Percentiles rank a stretch among this genome's conserved stretches.
phyloP scores from a whole-genome alignment of 495 filamentous ascomycete genomes.

The Penicillium soppii region DNA sequence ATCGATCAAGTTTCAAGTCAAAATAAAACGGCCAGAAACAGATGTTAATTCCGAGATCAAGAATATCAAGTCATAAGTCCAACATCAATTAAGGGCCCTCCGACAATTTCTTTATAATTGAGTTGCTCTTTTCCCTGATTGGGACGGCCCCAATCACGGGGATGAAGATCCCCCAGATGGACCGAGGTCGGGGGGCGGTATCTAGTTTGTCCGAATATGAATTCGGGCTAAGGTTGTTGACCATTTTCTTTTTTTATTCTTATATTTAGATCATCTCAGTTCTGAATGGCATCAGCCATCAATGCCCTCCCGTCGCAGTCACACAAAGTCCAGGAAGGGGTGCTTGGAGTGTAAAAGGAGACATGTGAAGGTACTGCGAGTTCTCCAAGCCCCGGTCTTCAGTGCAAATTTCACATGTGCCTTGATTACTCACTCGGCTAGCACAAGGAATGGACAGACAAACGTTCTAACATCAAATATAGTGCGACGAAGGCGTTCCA shows the following conservation, averaged over 20 bases:
- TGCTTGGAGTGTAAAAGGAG: constrained; percentile 40
- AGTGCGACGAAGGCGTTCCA: constrained; percentile 41
- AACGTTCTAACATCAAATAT: constrained; percentile 4
- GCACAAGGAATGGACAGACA: no score
- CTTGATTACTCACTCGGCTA: no score
- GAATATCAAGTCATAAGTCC: background rate
- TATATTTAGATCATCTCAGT: background rate
- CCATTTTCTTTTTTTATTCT: background rate
- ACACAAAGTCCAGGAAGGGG: constrained; percentile 40
- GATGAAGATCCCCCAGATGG: constrained; percentile 13
- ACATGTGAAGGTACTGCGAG: constrained; percentile 32
- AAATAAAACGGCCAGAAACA: background rate
- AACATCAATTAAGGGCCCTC: background rate
- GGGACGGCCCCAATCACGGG: background rate
- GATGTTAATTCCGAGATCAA: background rate
- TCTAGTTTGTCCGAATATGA: constrained; percentile 1
- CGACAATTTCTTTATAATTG: background rate
- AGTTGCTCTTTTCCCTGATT: background rate
- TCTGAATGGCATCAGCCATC: background rate
- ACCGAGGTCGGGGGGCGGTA: constrained; percentile 12
- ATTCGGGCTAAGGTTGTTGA: background rate
- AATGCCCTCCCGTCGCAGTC: constrained; percentile 32
- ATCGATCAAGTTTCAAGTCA: background rate
- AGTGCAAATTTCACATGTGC: no score
- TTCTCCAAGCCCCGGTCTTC: no score